Evolutionary conservation across 2,329 filamentous ascomycete species (phyloP), one percentile per base, ranked within the genome.

Genomic region (Alternaria brassicae): DNA sequence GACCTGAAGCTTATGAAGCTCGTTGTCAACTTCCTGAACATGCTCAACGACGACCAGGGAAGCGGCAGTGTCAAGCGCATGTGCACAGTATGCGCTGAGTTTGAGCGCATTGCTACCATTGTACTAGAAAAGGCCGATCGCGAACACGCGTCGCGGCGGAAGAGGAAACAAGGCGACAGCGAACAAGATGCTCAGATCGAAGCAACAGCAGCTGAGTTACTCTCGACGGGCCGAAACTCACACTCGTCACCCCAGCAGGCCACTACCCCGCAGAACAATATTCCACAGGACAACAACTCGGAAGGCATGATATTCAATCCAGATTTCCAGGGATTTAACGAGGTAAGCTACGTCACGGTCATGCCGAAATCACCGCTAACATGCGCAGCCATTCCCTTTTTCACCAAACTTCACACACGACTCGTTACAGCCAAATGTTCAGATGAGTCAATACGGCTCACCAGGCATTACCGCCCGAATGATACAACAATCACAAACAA

Each of bases 81-180:
- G 92, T 86, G 97, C 17, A 90, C 89, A 23, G 90, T 98, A 1
- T 98, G 94, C 77, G 88, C 91, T n/a, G 95, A 99, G 72, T 99
- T 99, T 69, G 93, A 97, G 77, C 88, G 95, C 58, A 97, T 99
- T 65, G 93, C 93, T 34, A 92, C 90, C 72, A 88, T 93, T 3
- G 92, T 97, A 8, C 88, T 98, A 44, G 94, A 98, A 60, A 96
- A 93, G 76, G 87, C 92, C 0, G 94, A 98, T 73, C 92, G 90
- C 71, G 94, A 98, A 51, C 87, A 91, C 34, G 85, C 89, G 25
- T 89, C 87, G 5, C 87, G 91, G 59, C 88, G 92, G 57, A 98
- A 98, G 82, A 88, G 94, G 61, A 97, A 96, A 84, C 88, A 85
- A 61, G 82, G 73, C 12, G 72, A 87, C 42, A 88, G 89, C 19